Percentiles rank a stretch among this genome's conserved stretches.
These are phyloP conservation scores for Citropsis articulata DNA, from an alignment of 345 rosid species.

Conservation along the genomic window DNA sequence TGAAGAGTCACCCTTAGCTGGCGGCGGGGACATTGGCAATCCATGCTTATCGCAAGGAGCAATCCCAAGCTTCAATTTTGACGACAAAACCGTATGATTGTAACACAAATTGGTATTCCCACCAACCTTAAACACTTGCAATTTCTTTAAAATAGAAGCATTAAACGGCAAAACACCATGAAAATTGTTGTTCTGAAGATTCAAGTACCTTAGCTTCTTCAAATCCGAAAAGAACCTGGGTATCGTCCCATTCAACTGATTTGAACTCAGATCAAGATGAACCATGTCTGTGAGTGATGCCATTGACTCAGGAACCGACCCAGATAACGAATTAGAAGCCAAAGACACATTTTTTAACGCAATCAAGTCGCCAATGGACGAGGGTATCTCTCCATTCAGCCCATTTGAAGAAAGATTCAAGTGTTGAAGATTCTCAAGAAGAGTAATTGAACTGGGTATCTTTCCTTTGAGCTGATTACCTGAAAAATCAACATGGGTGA, in stretches of 20 bases:
- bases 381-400: constrained; percentile 67
- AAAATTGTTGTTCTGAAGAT: constrained; percentile 67
- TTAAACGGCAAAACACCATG: constrained; percentile 89
- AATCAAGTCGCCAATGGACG: constrained; percentile 61
- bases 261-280: constrained; percentile 83
- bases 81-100: constrained; percentile 61
- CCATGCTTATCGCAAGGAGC: constrained; percentile 89
- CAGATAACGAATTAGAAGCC: constrained; percentile 75
- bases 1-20: constrained; percentile 48
- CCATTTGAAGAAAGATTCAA: constrained; percentile 65
- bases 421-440: constrained; percentile 57
- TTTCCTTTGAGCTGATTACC: constrained; percentile 64
- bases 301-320: constrained; percentile 75
- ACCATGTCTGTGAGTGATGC: constrained; percentile 66
- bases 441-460: constrained; percentile 65
- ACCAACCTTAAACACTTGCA: constrained; percentile 64
- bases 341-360: constrained; percentile 65
- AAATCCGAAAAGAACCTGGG: constrained; percentile 67
- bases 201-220: constrained; percentile 64
- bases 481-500: constrained; percentile 77
- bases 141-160: constrained; percentile 56
- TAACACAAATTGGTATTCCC: constrained; percentile 82
- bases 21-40: constrained; percentile 77
- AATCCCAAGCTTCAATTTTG: constrained; percentile 82
- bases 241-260: constrained; percentile 83